phyloP scores from a whole-genome alignment of 2,329 filamentous ascomycete species.

The Didymella segeticola region DNA sequence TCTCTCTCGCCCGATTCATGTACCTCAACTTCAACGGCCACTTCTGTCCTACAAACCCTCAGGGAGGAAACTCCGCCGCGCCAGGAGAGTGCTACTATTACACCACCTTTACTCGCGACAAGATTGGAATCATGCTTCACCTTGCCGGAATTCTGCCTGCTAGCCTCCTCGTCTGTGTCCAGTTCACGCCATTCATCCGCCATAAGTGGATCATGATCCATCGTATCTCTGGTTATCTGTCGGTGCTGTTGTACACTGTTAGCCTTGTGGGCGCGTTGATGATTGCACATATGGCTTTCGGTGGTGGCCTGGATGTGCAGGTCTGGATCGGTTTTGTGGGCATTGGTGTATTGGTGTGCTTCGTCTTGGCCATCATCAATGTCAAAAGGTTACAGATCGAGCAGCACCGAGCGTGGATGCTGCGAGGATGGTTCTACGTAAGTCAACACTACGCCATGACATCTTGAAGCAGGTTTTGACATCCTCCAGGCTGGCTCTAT shows the following conservation, averaged over 20 bases:
- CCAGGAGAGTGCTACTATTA: conserved; percentile 57
- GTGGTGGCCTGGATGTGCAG: conserved; percentile 62
- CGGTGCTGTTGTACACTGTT: conserved; percentile 57
- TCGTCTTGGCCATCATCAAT: conserved; percentile 61
- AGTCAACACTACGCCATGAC: neutral
- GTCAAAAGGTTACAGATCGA: conserved; percentile 65
- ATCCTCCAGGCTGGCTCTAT: conserved; percentile 55
- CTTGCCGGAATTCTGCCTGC: conserved; percentile 51
- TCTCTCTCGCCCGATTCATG: conserved; percentile 57
- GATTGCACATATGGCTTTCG: conserved; percentile 60
- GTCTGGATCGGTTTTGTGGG: conserved; percentile 53
- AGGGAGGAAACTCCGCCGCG: conserved; percentile 29
- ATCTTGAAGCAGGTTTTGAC: neutral
- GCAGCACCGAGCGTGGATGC: conserved; percentile 43
- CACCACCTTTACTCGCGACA: conserved; percentile 38
- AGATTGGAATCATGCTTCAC: conserved; percentile 53
- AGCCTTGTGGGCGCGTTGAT: conserved; percentile 61
- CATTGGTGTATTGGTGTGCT: conserved; percentile 54
- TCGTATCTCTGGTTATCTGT: conserved; percentile 65
- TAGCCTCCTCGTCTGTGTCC: conserved; percentile 48
- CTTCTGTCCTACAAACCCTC: conserved; percentile 25
- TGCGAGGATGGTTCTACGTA: conserved; percentile 40
- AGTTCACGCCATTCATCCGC: conserved; percentile 54
- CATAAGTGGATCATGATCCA: conserved; percentile 62
- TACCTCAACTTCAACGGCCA: conserved; percentile 56